Base-by-base conservation (phyloP, 2,329 filamentous ascomycete species). In the Aspergillus pseudoviridinutans region DNA sequence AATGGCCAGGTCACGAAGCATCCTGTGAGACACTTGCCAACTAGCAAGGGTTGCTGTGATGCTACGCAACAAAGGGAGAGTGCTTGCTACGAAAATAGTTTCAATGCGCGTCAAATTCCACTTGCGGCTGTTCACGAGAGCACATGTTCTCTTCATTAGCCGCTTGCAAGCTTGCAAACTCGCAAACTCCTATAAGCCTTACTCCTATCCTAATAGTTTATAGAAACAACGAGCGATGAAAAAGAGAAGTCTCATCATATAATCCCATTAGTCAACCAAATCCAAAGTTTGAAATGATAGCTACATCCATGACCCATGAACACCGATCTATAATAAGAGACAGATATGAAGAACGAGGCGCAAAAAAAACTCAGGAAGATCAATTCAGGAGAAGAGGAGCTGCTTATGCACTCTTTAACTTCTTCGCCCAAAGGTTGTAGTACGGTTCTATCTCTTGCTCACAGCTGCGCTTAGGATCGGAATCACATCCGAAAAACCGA, bases 401-500 rank as follows among this genome's bases (percentile, higher is more conserved):
- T 17, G 24, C 24, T 64, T 54, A 68, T 28, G 62, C 58, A 27
- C 51, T 63, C 51, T 69, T 67, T 24, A 53, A 49, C 42, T 71
- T 71, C 57, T 68, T 76, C 58, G 69, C 67, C 78, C 77, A 80
- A 53, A 71, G 67, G 51, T 69, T 65, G 59, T 76, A 81, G 61
- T 78, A 84, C n/a, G 80, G 74, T 49, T 80, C 79, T 64, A 92
- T 86, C 71, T 93, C 88, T 54, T 83, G 82, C 60, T 87, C 85
- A 73, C 94, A 97, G 63, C 83, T 85, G 51, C 84, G 78, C 41
- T 78, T 76, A 66, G 56, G 61, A 57, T 68, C 68, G 50, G 82
- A 80, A 41, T 85, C 82, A 74, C 94, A 99, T 53, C 85, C 87
- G 24, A 85, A 79, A 67, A 97, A 90, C 58, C 88, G 85, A 60